phyloP scores from a whole-genome alignment of 2,329 filamentous ascomycete species.

The Diaporthe eres region DNA sequence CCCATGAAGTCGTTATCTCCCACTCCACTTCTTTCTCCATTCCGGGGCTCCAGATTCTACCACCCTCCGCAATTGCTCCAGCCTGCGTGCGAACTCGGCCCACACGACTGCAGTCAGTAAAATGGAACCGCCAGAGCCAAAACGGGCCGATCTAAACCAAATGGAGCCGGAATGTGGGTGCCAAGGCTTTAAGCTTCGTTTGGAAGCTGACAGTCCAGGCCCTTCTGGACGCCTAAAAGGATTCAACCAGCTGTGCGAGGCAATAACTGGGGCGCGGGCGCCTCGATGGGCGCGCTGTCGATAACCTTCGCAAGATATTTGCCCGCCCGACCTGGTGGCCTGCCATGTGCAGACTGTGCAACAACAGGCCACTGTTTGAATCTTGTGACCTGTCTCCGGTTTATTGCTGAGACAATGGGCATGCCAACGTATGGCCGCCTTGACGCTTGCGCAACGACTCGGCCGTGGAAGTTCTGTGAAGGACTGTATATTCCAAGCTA shows the following conservation, averaged over 20 bases:
- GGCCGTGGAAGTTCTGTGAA: not conserved
- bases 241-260: constrained; percentile 12
- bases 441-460: not conserved
- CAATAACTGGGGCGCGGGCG: not conserved
- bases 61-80: constrained; percentile 25
- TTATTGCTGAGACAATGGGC: not conserved
- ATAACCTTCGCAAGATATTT: constrained; percentile 8
- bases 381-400: not conserved
- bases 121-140: constrained; percentile 18
- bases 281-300: constrained; percentile 5
- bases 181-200: constrained; percentile 3
- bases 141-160: constrained; percentile 20
- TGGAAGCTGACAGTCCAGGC: constrained; percentile 11
- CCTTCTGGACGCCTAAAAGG: constrained; percentile 19
- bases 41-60: constrained; percentile 33
- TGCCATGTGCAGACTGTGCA: not conserved
- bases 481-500: not conserved
- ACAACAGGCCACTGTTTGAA: not conserved
- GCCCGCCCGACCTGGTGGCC: not conserved
- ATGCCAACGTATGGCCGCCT: not conserved
- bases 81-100: constrained; percentile 11
- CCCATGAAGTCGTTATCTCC: constrained; percentile 1
- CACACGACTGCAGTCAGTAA: constrained; percentile 16
- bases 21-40: constrained; percentile 32
- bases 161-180: not conserved